Evolutionary conservation across 805 yeast species (phyloP).

Genomic region (Teunomyces aglyptinius): DNA sequence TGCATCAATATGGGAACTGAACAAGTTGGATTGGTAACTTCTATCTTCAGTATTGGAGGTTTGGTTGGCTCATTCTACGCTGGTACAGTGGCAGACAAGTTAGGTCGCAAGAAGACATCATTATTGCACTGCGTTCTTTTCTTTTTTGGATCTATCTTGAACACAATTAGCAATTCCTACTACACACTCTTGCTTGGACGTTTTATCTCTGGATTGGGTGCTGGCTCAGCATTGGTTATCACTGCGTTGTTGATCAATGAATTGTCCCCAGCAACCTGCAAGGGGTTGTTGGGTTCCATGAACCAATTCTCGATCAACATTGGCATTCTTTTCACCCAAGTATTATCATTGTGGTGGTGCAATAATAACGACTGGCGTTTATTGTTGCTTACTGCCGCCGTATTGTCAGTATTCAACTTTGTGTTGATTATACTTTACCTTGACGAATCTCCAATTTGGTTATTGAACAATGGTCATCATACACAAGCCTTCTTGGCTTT

Average conservation of each 20-base stretch:
- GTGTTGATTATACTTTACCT: constrained; percentile 38
- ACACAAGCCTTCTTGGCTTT: constrained; percentile 39
- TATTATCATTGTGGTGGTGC: constrained; percentile 68
- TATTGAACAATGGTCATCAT: constrained; percentile 47
- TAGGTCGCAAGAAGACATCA: constrained; percentile 61
- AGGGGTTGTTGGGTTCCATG: constrained; percentile 85
- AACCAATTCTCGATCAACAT: constrained; percentile 82
- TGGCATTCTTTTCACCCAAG: constrained; percentile 81
- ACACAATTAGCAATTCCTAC: constrained; percentile 49
- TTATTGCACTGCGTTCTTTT: constrained; percentile 51
- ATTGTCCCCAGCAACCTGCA: constrained; percentile 62
- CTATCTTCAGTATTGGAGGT: constrained; percentile 84
- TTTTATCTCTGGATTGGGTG: constrained; percentile 76
- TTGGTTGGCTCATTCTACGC: constrained; percentile 69
- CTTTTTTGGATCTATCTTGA: constrained; percentile 60
- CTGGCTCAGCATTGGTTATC: constrained; percentile 84
- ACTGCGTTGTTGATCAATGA: constrained; percentile 82
- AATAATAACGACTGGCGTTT: constrained; percentile 69
- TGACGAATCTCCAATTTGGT: constrained; percentile 86
- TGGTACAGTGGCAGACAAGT: constrained; percentile 59
- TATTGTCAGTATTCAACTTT: constrained; percentile 52
- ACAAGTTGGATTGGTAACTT: constrained; percentile 70
- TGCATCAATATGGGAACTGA: constrained; percentile 60
- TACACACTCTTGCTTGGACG: constrained; percentile 59
- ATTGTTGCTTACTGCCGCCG: constrained; percentile 60